A percentile compares a stretch with the other conserved stretches of the same genome.
phyloP scores from a whole-genome alignment of 108 stramenopile genomes.

The Cyclotella atomus region DNA sequence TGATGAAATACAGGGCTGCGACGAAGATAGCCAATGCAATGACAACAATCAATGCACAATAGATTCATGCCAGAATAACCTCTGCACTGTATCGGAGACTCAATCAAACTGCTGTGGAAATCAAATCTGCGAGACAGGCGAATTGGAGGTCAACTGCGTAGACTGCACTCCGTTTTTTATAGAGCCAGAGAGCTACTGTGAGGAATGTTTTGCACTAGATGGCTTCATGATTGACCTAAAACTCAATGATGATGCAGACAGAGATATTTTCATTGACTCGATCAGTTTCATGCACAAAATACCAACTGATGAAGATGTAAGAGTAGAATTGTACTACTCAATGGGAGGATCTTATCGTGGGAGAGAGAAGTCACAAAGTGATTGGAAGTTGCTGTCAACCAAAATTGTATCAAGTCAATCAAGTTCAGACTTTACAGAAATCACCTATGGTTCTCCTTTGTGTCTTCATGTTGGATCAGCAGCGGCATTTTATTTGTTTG shows the following conservation, averaged over 20 bases:
- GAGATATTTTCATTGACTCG: slow-evolving; percentile 14
- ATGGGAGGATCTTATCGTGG: slow-evolving; percentile 8
- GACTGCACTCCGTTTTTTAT: slow-evolving; percentile 40
- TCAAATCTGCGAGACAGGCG: slow-evolving; percentile 35
- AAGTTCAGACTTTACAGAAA: slow-evolving; percentile 19
- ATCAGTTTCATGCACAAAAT: slow-evolving; percentile 14
- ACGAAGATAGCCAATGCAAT: slow-evolving; percentile 28
- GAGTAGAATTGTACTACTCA: slow-evolving; percentile 14
- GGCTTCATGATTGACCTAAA: slow-evolving; percentile 36
- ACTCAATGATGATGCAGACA: slow-evolving; percentile 10
- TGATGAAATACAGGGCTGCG: slow-evolving; percentile 21
- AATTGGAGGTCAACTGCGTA: neutral
- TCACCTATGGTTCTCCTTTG: slow-evolving; percentile 5
- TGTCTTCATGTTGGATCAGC: slow-evolving; percentile 4
- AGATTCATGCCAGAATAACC: slow-evolving; percentile 16
- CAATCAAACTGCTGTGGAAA: slow-evolving; percentile 43
- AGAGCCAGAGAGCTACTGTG: slow-evolving; percentile 14
- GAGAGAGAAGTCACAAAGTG: neutral
- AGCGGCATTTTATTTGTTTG: slow-evolving; percentile 21
- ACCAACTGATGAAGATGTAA: slow-evolving; percentile 4
- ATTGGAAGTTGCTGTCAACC: slow-evolving; percentile 6
- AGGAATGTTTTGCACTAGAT: slow-evolving; percentile 33
- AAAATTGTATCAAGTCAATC: slow-evolving; percentile 1
- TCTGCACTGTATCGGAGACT: slow-evolving; percentile 16
- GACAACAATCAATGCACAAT: slow-evolving; percentile 26